Conservation (phyloP, 768 basidiomycete species). For the Arthromyces matolae region DNA sequence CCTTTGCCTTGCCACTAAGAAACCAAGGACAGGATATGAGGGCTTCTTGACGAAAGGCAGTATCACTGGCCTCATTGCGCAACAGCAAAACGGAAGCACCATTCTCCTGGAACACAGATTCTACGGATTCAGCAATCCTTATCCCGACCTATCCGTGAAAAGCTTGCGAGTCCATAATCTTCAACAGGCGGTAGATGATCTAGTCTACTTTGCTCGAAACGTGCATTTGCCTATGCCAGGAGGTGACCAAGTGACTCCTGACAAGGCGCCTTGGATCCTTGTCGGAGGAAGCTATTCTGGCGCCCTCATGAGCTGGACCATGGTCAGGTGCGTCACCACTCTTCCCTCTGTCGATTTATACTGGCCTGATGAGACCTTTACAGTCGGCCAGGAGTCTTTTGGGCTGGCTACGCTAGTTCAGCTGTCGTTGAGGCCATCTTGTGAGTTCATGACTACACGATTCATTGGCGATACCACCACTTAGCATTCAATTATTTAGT, state of each 20-base stretch:
- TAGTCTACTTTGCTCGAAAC: slow-evolving; percentile 64
- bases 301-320: slow-evolving; percentile 52
- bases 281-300: slow-evolving; percentile 46
- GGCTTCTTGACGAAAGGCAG: no score
- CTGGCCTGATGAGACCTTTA: not conserved
- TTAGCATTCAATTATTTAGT: not conserved
- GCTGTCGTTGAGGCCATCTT: slow-evolving; percentile 60
- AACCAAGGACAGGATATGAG: no score
- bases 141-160: no score
- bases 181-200: slow-evolving; percentile 69
- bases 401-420: slow-evolving; percentile 60
- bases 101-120: no score
- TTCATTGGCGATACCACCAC: not conserved
- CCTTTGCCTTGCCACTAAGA: no score
- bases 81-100: no score
- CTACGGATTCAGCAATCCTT: no score
- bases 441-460: slow-evolving; percentile 23
- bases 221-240: slow-evolving; percentile 63
- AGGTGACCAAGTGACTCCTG: slow-evolving; percentile 54
- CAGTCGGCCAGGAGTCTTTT: slow-evolving; percentile 58
- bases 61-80: no score
- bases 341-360: not conserved
- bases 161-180: slow-evolving; percentile 60
- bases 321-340: slow-evolving; percentile 50
- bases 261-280: slow-evolving; percentile 44